Evolutionary conservation across 257 asterid genomes (phyloP).

Genomic region (Coffea eugenioides): DNA sequence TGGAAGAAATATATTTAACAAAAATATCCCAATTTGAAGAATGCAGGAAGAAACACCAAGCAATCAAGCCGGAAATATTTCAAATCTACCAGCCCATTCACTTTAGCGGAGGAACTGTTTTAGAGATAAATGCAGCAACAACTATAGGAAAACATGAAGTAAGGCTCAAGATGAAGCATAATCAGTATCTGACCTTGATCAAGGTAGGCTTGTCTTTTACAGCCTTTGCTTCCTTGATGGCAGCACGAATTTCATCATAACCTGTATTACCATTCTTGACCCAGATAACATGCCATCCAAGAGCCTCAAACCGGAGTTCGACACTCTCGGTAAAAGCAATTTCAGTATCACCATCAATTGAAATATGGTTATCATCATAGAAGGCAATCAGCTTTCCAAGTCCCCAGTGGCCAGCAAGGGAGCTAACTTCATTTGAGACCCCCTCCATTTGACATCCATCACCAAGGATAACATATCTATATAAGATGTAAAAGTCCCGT

Average conservation of each 20-base stretch:
- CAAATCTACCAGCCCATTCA: not conserved
- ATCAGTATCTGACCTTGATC: conserved; percentile 54
- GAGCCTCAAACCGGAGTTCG: conserved; percentile 77
- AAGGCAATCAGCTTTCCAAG: conserved; percentile 93
- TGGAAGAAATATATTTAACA: not conserved
- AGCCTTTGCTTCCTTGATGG: conserved; percentile 89
- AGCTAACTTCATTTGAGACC: conserved; percentile 80
- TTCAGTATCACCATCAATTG: conserved; percentile 96
- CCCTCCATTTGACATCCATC: conserved; percentile 99
- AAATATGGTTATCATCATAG: conserved; percentile 90
- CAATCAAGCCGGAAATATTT: not conserved
- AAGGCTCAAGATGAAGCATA: not conserved
- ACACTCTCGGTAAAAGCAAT: conserved; percentile 92
- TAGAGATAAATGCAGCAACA: not conserved
- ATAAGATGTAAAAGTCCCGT: conserved; percentile 11
- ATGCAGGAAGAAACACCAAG: not conserved
- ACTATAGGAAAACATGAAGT: not conserved
- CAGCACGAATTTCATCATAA: conserved; percentile 92
- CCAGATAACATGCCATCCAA: conserved; percentile 98
- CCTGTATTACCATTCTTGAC: conserved; percentile 95
- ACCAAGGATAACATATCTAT: conserved; percentile 58
- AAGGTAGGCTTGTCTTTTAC: conserved; percentile 92
- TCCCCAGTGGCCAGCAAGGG: conserved; percentile 99
- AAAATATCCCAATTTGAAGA: not conserved
- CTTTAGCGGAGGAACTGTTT: not conserved